Evolutionary conservation across 768 basidiomycete genomes (phyloP), one percentile per base, ranked within the genome.

Genomic region (Gymnopilus junonius): DNA sequence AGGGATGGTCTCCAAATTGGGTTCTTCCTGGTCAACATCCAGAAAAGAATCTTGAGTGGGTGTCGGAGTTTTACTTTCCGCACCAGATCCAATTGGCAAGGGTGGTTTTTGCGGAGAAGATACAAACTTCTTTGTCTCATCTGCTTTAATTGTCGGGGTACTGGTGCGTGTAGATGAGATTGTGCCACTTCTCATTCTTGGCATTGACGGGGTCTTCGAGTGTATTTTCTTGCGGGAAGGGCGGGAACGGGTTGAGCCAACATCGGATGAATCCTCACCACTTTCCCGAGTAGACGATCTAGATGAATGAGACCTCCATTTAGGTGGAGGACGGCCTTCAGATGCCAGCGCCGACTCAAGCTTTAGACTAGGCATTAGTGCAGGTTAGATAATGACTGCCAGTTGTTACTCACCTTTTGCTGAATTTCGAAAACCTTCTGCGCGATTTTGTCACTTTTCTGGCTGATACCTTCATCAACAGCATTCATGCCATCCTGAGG

Each of bases 401-500:
- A 6, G 53, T 31, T 48, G 23, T 53, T n/a, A 74, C 80, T 58
- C 45, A 94, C 95, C 87, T 96, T 97, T 66, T 92, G 88, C 77
- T 97, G 94, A 62, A 97, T 96, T 75, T 91, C 87, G 51, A 91
- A 71, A 48, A 97, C 92, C 75, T 95, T 94, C 73, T 92, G 87
- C 25, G 93, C 90, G 59, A 97, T 95, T 71, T 86, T 88, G 69
- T 96, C 95, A 66, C 91, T 94, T 73, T 89, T 89, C 71, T 89
- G 83, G 66, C 86, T 91, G 73, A 95, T 93, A 46, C 89, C 89
- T 73, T 92, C 89, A 67, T 94, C 93, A 15, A 93, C 91, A n/a
- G 92, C 93, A 61, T 80, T 83, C 89, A 94, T 93, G 23, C 88
- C 89, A 71, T 93, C 91, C 66, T 91, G 91, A 48, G 82, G 82